Conservation (phyloP, 179 eudicot species). For the Vitellaria paradoxa region DNA sequence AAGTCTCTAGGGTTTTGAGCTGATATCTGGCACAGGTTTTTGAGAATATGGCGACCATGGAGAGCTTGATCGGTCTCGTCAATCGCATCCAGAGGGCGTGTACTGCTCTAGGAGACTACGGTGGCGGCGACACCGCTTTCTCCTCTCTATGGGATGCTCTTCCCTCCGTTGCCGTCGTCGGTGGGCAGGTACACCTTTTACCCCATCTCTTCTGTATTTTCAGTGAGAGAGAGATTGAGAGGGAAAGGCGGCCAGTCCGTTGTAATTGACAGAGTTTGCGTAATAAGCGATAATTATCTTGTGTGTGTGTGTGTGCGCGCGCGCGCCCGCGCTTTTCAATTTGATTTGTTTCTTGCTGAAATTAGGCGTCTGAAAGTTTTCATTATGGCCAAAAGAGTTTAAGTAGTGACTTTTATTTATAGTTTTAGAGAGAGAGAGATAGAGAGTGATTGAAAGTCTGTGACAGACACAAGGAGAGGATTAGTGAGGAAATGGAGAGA, state of each 20-base stretch:
- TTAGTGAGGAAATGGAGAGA: too few relatives aligned
- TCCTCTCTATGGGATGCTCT: conserved; percentile 95
- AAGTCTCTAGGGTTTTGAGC: background rate
- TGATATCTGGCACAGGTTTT: conserved; percentile 8
- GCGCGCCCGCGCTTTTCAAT: too few relatives aligned
- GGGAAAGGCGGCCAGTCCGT: background rate
- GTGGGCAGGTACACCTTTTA: conserved; percentile 70
- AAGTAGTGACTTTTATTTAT: too few relatives aligned
- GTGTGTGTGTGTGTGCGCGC: too few relatives aligned
- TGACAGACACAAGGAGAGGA: too few relatives aligned
- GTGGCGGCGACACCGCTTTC: conserved; percentile 56
- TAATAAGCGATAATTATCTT: too few relatives aligned
- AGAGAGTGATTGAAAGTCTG: too few relatives aligned
- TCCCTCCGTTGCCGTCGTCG: conserved; percentile 94
- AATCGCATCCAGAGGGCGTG: conserved; percentile 86
- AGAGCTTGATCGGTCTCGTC: conserved; percentile 80
- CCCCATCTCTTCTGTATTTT: background rate
- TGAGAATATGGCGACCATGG: conserved; percentile 69
- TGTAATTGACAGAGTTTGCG: too few relatives aligned
- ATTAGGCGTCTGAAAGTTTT: background rate
- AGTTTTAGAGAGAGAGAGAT: too few relatives aligned
- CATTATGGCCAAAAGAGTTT: background rate
- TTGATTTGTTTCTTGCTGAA: background rate
- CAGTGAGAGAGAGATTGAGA: background rate
- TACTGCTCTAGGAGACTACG: conserved; percentile 91